These are phyloP conservation scores for Eucalyptus dawsonii DNA, from an alignment of 345 rosid species.

Conservation along the genomic window DNA sequence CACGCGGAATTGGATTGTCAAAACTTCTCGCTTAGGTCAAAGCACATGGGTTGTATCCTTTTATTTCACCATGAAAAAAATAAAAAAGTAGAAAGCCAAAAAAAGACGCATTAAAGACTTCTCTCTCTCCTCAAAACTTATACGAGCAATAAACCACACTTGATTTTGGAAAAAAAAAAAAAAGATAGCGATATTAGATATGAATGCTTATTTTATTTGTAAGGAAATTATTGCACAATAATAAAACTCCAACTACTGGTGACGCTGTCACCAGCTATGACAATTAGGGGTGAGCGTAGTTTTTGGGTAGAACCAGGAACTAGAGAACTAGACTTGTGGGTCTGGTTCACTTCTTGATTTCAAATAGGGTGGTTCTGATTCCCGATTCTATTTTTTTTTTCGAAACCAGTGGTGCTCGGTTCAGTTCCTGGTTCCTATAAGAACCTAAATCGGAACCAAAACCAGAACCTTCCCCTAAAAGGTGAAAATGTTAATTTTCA, in stretches of 20 bases:
- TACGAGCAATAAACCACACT: neutral
- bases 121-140: neutral
- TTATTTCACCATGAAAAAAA: neutral
- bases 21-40: neutral
- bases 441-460: no score
- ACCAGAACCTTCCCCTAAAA: no score
- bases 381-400: no score
- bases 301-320: no score
- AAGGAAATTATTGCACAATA: neutral
- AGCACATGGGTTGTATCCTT: neutral
- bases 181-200: neutral
- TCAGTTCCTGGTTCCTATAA: no score
- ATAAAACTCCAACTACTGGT: neutral
- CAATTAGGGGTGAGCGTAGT: no score
- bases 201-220: neutral
- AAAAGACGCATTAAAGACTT: neutral
- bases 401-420: fast-evolving
- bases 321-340: no score
- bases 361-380: no score
- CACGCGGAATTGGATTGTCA: neutral
- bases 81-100: neutral
- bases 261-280: neutral
- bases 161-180: neutral
- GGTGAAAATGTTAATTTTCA: no score
- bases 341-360: fast-evolving